These are phyloP conservation scores for Podospora pseudocomata DNA, from an alignment of 495 filamentous ascomycete species.

Conservation along the genomic window DNA sequence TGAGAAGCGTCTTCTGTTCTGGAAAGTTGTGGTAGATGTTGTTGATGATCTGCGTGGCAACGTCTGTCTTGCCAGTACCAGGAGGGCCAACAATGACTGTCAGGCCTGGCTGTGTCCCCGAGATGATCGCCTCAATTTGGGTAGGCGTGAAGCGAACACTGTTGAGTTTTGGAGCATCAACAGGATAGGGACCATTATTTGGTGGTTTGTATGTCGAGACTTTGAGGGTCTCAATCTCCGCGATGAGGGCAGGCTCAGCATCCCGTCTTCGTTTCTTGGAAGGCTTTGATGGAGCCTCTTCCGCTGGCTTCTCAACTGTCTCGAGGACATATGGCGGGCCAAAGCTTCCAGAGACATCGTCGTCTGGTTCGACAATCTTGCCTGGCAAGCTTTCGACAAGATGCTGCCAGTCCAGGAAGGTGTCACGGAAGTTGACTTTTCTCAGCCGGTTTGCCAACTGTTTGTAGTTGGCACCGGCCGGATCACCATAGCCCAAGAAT, in stretches of 20 bases:
- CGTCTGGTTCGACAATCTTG: conserved; percentile 73
- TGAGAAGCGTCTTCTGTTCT: conserved; percentile 80
- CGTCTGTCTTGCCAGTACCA: conserved; percentile 97
- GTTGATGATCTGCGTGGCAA: conserved; percentile 97
- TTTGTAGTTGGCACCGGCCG: conserved; percentile 79
- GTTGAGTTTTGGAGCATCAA: conserved; percentile 82
- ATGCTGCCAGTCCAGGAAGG: conserved; percentile 94
- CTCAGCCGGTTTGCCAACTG: conserved; percentile 72
- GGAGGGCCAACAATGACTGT: conserved; percentile 94
- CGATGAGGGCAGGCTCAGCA: conserved; percentile 56
- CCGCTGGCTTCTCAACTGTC: conserved; percentile 48
- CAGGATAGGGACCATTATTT: conserved; percentile 87
- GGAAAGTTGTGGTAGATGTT: conserved; percentile 99
- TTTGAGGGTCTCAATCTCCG: conserved; percentile 61
- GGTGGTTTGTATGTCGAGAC: conserved; percentile 90
- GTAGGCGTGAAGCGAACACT: conserved; percentile 81
- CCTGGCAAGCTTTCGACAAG: conserved; percentile 82
- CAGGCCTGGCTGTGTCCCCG: conserved; percentile 90
- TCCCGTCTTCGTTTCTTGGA: conserved; percentile 84
- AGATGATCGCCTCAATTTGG: conserved; percentile 88
- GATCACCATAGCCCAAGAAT: conserved; percentile 94
- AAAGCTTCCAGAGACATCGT: conserved; percentile 67
- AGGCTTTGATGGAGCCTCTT: conserved; percentile 43
- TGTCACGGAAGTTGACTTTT: conserved; percentile 85
- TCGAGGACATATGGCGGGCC: conserved; percentile 83